Evolutionary conservation across 371 early-diverging fungal genomes (phyloP), one percentile per base, ranked within the genome.

Genomic region (Saksenaea oblongispora): DNA sequence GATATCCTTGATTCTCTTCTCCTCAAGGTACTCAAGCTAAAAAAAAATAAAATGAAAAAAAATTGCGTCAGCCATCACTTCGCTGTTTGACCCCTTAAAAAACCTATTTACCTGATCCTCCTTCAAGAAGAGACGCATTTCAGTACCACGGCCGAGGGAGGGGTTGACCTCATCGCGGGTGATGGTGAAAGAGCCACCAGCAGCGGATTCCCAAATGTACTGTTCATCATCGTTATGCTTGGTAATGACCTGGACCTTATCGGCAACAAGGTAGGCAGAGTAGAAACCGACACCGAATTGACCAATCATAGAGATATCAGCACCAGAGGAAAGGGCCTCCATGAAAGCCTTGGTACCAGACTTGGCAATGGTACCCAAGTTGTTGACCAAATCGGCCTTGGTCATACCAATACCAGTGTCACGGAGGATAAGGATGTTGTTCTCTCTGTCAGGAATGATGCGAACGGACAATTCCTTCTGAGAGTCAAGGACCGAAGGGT

Each of bases 221-320:
- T 92, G 90, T 59, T 81, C 79, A 57, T 78, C 82, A 62, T 84
- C 87, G 58, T 89, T 88, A 70, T 90, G 81, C 82, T 94, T 95
- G 67, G 89, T 87, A 60, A 93, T 86, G 36, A 96, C 92, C 39
- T 89, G 87, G 35, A 96, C 95, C 68, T 84, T 80, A 68, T 94
- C 93, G 36, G 95, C 92, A 53, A 95, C 92, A 34, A 94, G 75
- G 75, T 87, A 91, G 62, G 88, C 85, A 67, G 80, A 91, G 84
- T 96, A 96, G 82, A 95, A 95, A 62, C 95, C 95, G 44, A 96
- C 91, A 84, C 97, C 97, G 74, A 96, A 96, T 80, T 95, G 95
- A 69, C 95, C 97, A 80, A 95, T 95, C 77, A 93, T 75, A 69
- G 81, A 81, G 37, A 81, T 81, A 63, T 81, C 78, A 71, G 81